Evolutionary conservation across 2,329 filamentous ascomycete species (phyloP).

Genomic region (Stenocarpella maydis): DNA sequence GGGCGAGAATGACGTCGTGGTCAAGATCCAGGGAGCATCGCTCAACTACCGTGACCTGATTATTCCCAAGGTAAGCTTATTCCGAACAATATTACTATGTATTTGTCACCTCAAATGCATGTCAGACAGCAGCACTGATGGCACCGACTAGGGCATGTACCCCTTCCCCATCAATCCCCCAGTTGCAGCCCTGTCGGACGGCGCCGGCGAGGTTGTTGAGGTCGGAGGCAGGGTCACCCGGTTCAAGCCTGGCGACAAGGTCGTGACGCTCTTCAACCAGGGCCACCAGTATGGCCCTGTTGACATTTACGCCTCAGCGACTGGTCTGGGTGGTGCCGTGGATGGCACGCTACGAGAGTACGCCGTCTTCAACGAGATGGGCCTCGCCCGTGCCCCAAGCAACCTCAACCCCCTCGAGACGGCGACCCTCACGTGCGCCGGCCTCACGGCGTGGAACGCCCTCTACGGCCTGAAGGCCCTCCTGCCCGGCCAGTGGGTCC

Average conservation of each 20-base stretch:
- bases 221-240: constrained; percentile 58
- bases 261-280: constrained; percentile 70
- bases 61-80: constrained; percentile 49
- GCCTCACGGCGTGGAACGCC: constrained; percentile 71
- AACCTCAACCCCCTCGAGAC: constrained; percentile 63
- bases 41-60: constrained; percentile 65
- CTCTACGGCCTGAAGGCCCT: constrained; percentile 65
- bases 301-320: constrained; percentile 46
- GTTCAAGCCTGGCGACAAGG: constrained; percentile 61
- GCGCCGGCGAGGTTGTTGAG: constrained; percentile 61
- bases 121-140: constrained; percentile 18
- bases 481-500: constrained; percentile 64
- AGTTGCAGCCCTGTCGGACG: constrained; percentile 61
- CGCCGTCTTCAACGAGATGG: constrained; percentile 72
- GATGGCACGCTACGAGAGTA: constrained; percentile 75
- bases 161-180: constrained; percentile 52
- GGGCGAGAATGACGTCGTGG: constrained; percentile 76
- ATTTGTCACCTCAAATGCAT: neutral
- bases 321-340: constrained; percentile 72
- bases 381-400: constrained; percentile 69
- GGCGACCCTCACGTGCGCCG: constrained; percentile 66
- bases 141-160: constrained; percentile 50
- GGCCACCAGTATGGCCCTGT: constrained; percentile 56
- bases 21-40: constrained; percentile 66
- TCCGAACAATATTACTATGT: neutral